A percentile compares a stretch with the other conserved stretches of the same genome.
These are phyloP conservation scores for Lithospermum erythrorhizon DNA, from an alignment of 257 asterid species.

Conservation along the genomic window DNA sequence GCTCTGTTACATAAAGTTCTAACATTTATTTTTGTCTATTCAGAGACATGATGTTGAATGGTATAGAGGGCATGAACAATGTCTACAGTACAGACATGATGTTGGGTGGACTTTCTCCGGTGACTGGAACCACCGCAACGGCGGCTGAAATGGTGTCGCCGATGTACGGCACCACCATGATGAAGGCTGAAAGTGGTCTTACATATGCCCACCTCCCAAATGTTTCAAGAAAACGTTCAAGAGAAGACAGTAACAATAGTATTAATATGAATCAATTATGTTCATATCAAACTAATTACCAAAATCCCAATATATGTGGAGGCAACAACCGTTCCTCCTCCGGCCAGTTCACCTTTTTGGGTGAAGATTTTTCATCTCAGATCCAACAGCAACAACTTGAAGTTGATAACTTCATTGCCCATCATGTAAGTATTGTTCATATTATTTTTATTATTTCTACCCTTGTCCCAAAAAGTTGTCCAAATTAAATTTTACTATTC, in stretches of 20 bases:
- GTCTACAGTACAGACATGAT: conserved; percentile 13
- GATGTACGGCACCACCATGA: conserved; percentile 13
- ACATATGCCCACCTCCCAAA: conserved; percentile 27
- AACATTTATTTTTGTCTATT: neutral
- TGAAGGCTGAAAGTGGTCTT: conserved; percentile 25
- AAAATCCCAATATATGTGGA: conserved; percentile 10
- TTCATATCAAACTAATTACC: conserved; percentile 13
- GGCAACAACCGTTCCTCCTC: neutral
- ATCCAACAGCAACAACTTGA: conserved; percentile 60
- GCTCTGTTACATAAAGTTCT: neutral
- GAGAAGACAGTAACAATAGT: conserved; percentile 19
- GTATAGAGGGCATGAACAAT: conserved; percentile 10
- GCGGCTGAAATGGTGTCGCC: conserved; percentile 15
- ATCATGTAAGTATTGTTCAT: conserved; percentile 31
- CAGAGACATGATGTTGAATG: conserved; percentile 38
- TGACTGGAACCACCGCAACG: conserved; percentile 24
- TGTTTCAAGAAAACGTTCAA: conserved; percentile 48
- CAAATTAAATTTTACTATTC: too few species aligned
- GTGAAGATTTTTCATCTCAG: conserved; percentile 50
- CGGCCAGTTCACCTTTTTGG: conserved; percentile 39
- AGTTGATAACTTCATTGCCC: conserved; percentile 44
- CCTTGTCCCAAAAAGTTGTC: too few species aligned
- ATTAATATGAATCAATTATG: conserved; percentile 6
- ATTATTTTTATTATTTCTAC: too few species aligned
- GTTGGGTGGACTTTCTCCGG: conserved; percentile 19